These are phyloP conservation scores for Umbilicaria muhlenbergii DNA, from an alignment of 495 filamentous ascomycete species.

Conservation along the genomic window DNA sequence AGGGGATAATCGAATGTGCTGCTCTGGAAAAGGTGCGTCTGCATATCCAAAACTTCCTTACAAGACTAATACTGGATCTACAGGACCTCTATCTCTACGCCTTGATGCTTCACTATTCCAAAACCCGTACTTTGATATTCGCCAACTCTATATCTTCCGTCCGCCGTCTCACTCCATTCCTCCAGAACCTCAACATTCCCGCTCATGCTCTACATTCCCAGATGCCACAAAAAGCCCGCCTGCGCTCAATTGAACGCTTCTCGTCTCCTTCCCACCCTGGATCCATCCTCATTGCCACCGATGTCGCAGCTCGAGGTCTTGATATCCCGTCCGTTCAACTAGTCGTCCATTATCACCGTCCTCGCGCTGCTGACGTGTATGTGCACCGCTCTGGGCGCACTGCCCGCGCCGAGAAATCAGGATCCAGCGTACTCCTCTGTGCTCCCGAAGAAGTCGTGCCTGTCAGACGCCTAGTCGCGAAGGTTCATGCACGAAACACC, in stretches of 20 bases:
- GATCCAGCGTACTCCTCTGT: slow-evolving; percentile 75
- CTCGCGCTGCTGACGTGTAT: slow-evolving; percentile 80
- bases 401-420: slow-evolving; percentile 61
- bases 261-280: slow-evolving; percentile 42
- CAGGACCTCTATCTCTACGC: slow-evolving; percentile 88
- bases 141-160: slow-evolving; percentile 92
- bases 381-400: slow-evolving; percentile 94
- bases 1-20: slow-evolving; percentile 81
- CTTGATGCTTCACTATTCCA: slow-evolving; percentile 67
- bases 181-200: slow-evolving; percentile 67
- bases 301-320: slow-evolving; percentile 91
- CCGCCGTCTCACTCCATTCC: slow-evolving; percentile 68
- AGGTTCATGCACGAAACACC: slow-evolving; percentile 50
- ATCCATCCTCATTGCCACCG: slow-evolving; percentile 79
- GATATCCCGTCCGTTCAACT: slow-evolving; percentile 82
- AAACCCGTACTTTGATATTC: slow-evolving; percentile 69
- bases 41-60: not conserved
- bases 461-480: slow-evolving; percentile 67
- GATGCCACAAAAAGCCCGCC: slow-evolving; percentile 93
- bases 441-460: slow-evolving; percentile 80
- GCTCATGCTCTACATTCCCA: slow-evolving; percentile 73
- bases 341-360: slow-evolving; percentile 89
- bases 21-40: slow-evolving; percentile 70
- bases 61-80: slow-evolving; percentile 3
- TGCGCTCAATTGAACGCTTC: slow-evolving; percentile 85